Evolutionary conservation across 495 filamentous ascomycete genomes (phyloP).

Genomic region (Jackrogersella minutella): DNA sequence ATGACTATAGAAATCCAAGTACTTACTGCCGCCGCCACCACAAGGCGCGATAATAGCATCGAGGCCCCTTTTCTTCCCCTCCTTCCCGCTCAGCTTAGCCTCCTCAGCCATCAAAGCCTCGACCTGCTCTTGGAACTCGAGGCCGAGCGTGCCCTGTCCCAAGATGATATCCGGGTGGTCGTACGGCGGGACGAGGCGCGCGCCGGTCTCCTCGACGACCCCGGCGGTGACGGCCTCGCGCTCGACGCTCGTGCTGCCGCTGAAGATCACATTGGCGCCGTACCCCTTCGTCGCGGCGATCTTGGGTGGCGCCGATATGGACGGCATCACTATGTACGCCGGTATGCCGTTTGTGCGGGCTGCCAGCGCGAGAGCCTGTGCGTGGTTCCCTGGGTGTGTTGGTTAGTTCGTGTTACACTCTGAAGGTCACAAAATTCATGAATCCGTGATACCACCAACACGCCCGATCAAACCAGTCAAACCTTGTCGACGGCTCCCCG

Average conservation of each 20-base stretch:
- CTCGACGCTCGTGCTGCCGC: conserved; percentile 79
- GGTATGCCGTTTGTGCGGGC: conserved; percentile 67
- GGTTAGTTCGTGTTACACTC: conserved; percentile 1
- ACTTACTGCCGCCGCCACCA: conserved; percentile 77
- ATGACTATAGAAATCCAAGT: background rate
- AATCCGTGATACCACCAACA: too few relatives aligned
- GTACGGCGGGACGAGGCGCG: conserved; percentile 85
- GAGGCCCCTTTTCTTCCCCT: conserved; percentile 48
- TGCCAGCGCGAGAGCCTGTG: conserved; percentile 90
- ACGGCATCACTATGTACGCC: conserved; percentile 90
- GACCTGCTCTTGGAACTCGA: conserved; percentile 84
- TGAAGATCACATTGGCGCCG: conserved; percentile 82
- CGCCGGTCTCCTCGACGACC: conserved; percentile 73
- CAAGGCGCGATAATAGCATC: conserved; percentile 86
- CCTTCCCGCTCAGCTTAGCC: conserved; percentile 10
- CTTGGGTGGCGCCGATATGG: conserved; percentile 81
- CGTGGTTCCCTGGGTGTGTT: conserved; percentile 79
- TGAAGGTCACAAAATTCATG: too few relatives aligned
- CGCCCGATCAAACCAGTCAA: too few relatives aligned
- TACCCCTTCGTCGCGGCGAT: conserved; percentile 81
- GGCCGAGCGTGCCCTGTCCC: conserved; percentile 85
- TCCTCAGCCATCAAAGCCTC: conserved; percentile 39
- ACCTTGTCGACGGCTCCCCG: too few relatives aligned
- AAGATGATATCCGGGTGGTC: conserved; percentile 91
- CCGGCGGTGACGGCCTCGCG: conserved; percentile 76